Base-by-base conservation (phyloP, 148 eudicot species). In the Cornus kousa region DNA sequence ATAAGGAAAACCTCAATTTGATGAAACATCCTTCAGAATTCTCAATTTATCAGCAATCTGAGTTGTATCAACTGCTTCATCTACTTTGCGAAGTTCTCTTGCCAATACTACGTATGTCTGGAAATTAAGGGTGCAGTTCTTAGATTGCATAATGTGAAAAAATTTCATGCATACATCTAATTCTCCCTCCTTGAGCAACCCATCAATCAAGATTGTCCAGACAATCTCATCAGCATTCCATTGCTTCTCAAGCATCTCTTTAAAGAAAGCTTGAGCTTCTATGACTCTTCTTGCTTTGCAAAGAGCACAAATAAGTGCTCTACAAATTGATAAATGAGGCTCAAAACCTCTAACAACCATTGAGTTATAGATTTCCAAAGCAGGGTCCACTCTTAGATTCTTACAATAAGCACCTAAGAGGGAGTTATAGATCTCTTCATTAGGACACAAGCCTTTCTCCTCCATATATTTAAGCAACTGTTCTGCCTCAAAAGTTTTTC, bases 201-300 rank as follows among this genome's bases (percentile, higher is more conserved):
- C 90, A 86, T 93, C 94, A 53, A 91, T 39, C 84, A 93, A 83
- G 77, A 91, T 70, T 62, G 89, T 88, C 91, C 97, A 88, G 50
- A 87, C 89, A 82, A 93, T 82, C 87, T 89, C 93, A 88, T 93
- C 91, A 70, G 78, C 19, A 72, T 91, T 88, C 94, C 86, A 82
- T 65, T 85, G 82, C 76, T 83, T 83, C 72, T 86, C 87, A 74
- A 91, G 91, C 84, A 93, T 78, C 69, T 81, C 66, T 67, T 79
- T 79, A 77, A 93, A 91, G 81, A 93, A 74, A 67, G 32, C 77
- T 37, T 85, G 82, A 77, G 89, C 94, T 76, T 89, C 86, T 71
- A 70, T 83, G 28, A 64, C 81, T 64, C 77, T 72, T 46, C 76
- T 79, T 70, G 74, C 67, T 84, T 79, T 87, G 83, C 87, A 91